Conservation (phyloP, 1,139 yeast species). For the Suhomyces panamericanus region DNA sequence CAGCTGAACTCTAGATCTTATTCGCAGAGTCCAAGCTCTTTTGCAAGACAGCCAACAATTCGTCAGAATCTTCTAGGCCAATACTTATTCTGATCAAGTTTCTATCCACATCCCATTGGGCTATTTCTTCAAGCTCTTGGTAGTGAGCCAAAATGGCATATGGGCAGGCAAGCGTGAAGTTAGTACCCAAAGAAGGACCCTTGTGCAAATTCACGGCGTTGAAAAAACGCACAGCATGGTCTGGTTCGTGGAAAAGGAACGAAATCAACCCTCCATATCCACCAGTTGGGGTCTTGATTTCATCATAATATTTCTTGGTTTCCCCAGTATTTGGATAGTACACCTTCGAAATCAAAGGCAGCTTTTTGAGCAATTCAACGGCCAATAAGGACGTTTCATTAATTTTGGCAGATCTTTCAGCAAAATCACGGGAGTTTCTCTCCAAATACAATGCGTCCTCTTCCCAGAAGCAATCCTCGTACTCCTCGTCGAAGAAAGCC, state of each 20-base stretch:
- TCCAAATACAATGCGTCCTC: conserved; percentile 93
- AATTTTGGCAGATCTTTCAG: conserved; percentile 62
- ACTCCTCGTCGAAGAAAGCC: conserved; percentile 51
- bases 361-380: conserved; percentile 48
- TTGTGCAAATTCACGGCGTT: conserved; percentile 75
- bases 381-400: conserved; percentile 65
- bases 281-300: conserved; percentile 63
- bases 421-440: conserved; percentile 89
- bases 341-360: conserved; percentile 57
- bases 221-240: conserved; percentile 71
- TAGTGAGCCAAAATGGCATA: conserved; percentile 89
- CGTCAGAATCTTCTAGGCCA: conserved; percentile 68
- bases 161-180: conserved; percentile 89
- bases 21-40: conserved; percentile 61
- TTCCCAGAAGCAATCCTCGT: conserved; percentile 81
- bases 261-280: conserved; percentile 95
- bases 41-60: conserved; percentile 56
- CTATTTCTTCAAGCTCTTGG: conserved; percentile 78
- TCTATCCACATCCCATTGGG: conserved; percentile 81
- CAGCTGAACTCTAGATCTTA: neutral
- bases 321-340: conserved; percentile 67
- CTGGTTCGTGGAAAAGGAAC: conserved; percentile 65
- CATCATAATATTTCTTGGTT: conserved; percentile 67
- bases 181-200: conserved; percentile 94
- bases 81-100: conserved; percentile 80